Evolutionary conservation across 2,329 filamentous ascomycete genomes (phyloP).

Genomic region (Pseudocercospora cruenta): DNA sequence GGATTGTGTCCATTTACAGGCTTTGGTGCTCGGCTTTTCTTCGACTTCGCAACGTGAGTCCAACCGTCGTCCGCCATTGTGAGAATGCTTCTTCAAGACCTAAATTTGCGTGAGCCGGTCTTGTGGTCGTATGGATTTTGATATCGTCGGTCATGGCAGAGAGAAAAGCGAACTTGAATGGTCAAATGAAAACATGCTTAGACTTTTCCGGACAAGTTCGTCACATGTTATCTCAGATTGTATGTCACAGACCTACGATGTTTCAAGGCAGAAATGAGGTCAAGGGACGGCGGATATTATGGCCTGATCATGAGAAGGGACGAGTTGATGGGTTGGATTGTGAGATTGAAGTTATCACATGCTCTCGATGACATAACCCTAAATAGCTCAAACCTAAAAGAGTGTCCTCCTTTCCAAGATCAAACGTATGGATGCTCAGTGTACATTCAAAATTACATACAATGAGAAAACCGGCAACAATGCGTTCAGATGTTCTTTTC

Average conservation of each 20-base stretch:
- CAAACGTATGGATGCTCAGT: too few relatives aligned
- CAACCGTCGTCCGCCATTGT: slow-evolving; percentile 16
- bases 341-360: background rate
- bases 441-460: too few relatives aligned
- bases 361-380: background rate
- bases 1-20: background rate
- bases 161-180: background rate
- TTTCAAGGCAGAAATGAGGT: background rate
- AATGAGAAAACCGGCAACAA: too few relatives aligned
- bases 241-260: background rate
- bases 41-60: slow-evolving; percentile 17
- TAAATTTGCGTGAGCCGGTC: background rate
- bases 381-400: background rate
- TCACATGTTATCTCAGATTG: background rate
- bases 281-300: too few relatives aligned
- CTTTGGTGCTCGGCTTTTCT: background rate
- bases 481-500: slow-evolving; percentile 7
- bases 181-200: background rate
- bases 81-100: background rate
- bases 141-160: background rate
- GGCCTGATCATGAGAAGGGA: too few relatives aligned
- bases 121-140: background rate
- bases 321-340: background rate
- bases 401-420: too few relatives aligned
- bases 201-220: background rate